phyloP scores from a whole-genome alignment of 805 yeast species.

The Brettanomyces sp. region DNA sequence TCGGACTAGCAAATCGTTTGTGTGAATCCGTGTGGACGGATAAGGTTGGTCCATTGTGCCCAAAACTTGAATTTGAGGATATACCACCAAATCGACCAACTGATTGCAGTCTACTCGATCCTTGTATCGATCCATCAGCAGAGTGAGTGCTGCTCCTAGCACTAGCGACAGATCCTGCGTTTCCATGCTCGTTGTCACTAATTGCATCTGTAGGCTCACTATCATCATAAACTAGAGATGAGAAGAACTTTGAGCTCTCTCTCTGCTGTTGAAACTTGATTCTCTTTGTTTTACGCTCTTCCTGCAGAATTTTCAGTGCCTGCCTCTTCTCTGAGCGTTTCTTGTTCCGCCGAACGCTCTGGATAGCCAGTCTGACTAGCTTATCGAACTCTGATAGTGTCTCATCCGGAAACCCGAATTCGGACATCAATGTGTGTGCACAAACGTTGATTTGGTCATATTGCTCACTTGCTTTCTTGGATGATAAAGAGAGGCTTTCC shows the following conservation, averaged over 20 bases:
- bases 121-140: not conserved
- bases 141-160: too few relatives aligned
- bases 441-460: constrained; percentile 73
- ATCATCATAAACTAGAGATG: not conserved
- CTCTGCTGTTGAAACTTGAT: constrained; percentile 1
- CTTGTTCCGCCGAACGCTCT: constrained; percentile 82
- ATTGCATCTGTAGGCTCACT: not conserved
- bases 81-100: not conserved
- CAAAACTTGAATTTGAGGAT: not conserved
- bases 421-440: constrained; percentile 66
- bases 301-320: constrained; percentile 15
- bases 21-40: too few relatives aligned
- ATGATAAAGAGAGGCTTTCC: constrained; percentile 51
- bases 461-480: constrained; percentile 85
- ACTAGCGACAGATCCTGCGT: not conserved
- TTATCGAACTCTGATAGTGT: constrained; percentile 72
- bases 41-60: not conserved
- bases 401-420: constrained; percentile 59
- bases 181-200: not conserved
- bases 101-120: too few relatives aligned
- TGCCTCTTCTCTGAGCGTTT: constrained; percentile 46
- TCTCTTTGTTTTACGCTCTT: constrained; percentile 6
- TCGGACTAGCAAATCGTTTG: not conserved
- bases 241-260: not conserved
- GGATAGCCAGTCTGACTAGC: constrained; percentile 87